A percentile compares a stretch with the other conserved stretches of the same genome.
Evolutionary conservation across 768 basidiomycete genomes (phyloP).

Genomic region (Coprinopsis sp.): DNA sequence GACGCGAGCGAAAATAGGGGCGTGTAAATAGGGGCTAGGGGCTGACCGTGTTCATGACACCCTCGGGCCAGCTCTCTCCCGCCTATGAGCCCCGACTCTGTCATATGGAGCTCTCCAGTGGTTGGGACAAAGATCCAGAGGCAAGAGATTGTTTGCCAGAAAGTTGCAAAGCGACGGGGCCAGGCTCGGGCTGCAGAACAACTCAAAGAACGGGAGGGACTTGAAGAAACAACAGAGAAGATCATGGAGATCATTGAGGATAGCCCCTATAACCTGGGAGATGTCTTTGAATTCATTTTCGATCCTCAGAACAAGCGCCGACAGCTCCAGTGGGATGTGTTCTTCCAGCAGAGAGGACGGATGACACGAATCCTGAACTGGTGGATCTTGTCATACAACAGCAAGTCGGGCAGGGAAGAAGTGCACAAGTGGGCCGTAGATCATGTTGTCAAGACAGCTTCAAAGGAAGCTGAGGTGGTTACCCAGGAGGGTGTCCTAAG

Average conservation of each 20-base stretch:
- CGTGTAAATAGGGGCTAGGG: no score
- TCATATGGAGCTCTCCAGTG: no score
- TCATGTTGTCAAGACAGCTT: not conserved
- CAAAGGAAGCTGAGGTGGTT: not conserved
- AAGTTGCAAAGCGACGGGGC: no score
- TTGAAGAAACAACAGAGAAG: slow-evolving; percentile 4
- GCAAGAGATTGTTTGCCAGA: no score
- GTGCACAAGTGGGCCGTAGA: not conserved
- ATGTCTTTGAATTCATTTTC: slow-evolving; percentile 23
- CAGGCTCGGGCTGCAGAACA: no score
- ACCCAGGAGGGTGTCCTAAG: not conserved
- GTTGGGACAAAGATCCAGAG: no score
- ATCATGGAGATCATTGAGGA: slow-evolving; percentile 6
- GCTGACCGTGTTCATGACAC: no score
- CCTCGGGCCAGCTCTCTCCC: no score
- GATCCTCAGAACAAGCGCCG: slow-evolving; percentile 19
- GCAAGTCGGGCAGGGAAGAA: not conserved
- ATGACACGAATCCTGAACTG: slow-evolving; percentile 19
- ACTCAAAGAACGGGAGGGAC: not conserved
- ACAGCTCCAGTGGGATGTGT: slow-evolving; percentile 17
- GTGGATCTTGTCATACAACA: slow-evolving; percentile 21
- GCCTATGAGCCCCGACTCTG: no score
- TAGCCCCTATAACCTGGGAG: slow-evolving; percentile 11
- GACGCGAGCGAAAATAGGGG: no score
- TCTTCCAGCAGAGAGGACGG: slow-evolving; percentile 16